Conservation (phyloP, 306 rosid species). For the Trifolium dubium region DNA sequence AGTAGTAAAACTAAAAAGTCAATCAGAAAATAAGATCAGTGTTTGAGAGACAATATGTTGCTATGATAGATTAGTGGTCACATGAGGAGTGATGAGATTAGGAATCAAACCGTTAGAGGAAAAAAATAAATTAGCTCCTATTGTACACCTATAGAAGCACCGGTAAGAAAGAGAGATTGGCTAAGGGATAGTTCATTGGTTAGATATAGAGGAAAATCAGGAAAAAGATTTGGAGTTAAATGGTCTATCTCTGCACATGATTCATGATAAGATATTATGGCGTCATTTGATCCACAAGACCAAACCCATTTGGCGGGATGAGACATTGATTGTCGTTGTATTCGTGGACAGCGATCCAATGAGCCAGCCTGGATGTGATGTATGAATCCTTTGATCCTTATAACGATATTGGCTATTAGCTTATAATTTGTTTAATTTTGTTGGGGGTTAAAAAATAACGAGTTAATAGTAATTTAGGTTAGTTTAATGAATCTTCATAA, state of each 20-base stretch:
- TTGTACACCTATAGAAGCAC: constrained; percentile 1
- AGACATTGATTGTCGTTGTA: background rate
- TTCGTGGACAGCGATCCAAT: background rate
- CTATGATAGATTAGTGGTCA: background rate
- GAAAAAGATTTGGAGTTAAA: constrained; percentile 18
- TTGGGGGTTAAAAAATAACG: background rate
- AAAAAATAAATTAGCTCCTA: background rate
- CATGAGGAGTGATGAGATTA: background rate
- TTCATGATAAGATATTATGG: constrained; percentile 6
- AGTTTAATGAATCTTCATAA: constrained; percentile 27
- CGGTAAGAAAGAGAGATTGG: background rate
- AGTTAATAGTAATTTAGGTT: constrained; percentile 16
- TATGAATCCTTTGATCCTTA: background rate
- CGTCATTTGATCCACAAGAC: background rate
- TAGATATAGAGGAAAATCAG: background rate
- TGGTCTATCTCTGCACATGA: constrained; percentile 5
- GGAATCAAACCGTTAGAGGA: background rate
- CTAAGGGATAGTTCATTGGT: background rate
- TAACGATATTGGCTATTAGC: constrained; percentile 25
- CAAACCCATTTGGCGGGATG: background rate
- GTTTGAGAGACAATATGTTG: background rate
- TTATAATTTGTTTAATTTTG: constrained; percentile 27
- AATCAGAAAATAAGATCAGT: background rate
- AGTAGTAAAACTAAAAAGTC: background rate
- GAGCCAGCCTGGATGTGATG: constrained; percentile 4